Percentiles rank a stretch among this genome's conserved stretches.
phyloP scores from a whole-genome alignment of 2,329 filamentous ascomycete genomes.

The Penicillium sp. region DNA sequence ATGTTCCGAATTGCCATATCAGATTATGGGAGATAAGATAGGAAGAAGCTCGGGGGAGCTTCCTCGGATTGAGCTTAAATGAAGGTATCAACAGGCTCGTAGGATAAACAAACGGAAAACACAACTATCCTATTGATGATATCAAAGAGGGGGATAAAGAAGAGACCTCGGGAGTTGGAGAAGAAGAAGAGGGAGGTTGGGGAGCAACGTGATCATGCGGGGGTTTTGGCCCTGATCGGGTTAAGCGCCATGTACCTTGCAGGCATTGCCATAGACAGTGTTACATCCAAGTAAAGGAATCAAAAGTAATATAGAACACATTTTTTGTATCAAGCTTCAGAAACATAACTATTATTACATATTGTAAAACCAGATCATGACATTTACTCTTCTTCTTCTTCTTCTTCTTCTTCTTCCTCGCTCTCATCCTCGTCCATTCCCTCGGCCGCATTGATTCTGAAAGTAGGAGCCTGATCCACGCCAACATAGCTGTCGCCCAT shows the following conservation, averaged over 20 bases:
- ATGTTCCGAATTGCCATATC: conserved; percentile 42
- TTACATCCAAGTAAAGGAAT: neutral
- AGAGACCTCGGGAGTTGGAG: neutral
- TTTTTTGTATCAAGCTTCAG: conserved; percentile 16
- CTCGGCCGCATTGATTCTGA: conserved; percentile 80
- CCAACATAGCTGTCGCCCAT: conserved; percentile 98
- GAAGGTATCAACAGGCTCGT: neutral
- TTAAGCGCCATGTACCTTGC: neutral
- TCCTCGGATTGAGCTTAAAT: neutral
- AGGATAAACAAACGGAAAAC: neutral
- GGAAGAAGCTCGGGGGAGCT: conserved; percentile 15
- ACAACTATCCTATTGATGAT: neutral
- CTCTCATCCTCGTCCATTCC: conserved; percentile 93
- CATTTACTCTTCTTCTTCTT: conserved; percentile 65
- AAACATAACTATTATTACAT: conserved; percentile 20
- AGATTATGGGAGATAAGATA: conserved; percentile 21
- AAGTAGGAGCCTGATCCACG: conserved; percentile 91
- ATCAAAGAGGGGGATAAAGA: neutral
- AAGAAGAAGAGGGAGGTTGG: neutral
- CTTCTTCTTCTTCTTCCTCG: conserved; percentile 74
- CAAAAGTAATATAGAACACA: conserved; percentile 9
- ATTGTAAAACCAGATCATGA: conserved; percentile 6
- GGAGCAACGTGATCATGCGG: conserved; percentile 5
- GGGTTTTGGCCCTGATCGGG: conserved; percentile 2
- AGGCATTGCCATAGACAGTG: neutral